Evolutionary conservation across 2,329 filamentous ascomycete genomes (phyloP).

Genomic region (Paecilomyces niveus): DNA sequence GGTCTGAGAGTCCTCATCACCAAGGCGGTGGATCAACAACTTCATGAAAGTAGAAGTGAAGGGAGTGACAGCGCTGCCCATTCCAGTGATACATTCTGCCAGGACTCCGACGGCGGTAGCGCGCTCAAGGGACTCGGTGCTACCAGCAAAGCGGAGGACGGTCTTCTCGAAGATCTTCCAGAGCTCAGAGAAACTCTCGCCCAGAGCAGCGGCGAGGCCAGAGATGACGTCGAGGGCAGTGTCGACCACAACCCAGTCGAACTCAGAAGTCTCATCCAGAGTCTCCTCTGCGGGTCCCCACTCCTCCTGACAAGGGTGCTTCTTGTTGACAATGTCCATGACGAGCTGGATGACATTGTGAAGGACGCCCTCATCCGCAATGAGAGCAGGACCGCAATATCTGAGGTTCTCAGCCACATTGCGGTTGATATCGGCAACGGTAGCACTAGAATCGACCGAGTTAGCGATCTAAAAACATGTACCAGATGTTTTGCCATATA

Average conservation of each 20-base stretch:
- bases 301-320: conserved; percentile 89
- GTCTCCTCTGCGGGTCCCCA: conserved; percentile 68
- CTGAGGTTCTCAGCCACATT: conserved; percentile 87
- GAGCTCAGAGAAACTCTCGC: conserved; percentile 71
- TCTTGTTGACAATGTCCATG: conserved; percentile 74
- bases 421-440: conserved; percentile 91
- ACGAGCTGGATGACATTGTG: conserved; percentile 71
- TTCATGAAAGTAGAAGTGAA: conserved; percentile 72
- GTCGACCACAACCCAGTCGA: conserved; percentile 95
- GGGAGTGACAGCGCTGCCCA: conserved; percentile 72
- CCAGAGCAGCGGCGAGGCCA: conserved; percentile 74
- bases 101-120: conserved; percentile 86
- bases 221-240: conserved; percentile 87
- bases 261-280: conserved; percentile 78
- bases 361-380: conserved; percentile 65
- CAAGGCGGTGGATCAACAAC: conserved; percentile 75
- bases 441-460: conserved; percentile 51
- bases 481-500: conserved; percentile 12
- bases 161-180: conserved; percentile 97
- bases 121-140: conserved; percentile 78
- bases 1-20: conserved; percentile 82
- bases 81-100: conserved; percentile 81
- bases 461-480: conserved; percentile 34
- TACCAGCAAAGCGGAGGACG: conserved; percentile 78
- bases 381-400: conserved; percentile 78